Evolutionary conservation across 2,329 filamentous ascomycete genomes (phyloP), one percentile per base, ranked within the genome.

Genomic region (Alternaria viburni): DNA sequence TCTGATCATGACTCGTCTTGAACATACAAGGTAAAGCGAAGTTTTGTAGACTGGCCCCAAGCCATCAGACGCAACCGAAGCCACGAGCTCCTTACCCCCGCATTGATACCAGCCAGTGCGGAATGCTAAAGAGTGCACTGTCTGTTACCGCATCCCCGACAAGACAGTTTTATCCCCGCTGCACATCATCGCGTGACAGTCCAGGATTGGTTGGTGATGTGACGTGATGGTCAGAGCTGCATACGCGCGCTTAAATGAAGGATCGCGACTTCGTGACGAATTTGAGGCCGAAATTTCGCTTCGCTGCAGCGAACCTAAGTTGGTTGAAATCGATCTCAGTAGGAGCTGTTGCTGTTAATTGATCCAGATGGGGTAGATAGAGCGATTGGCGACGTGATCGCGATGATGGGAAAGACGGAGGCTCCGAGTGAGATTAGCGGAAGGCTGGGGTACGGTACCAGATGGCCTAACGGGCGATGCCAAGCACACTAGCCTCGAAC

Each of bases 211-310:
- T 17, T 21, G 3, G 6, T 25, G 28, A 23, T 49, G 50, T 54
- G 56, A 54, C 21, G 28, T 47, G 30, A 59, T 32, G 50, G 19
- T 50, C 12, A 44, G 50, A n/a, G 21, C 44, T 62, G 60, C 56
- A 62, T 61, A 28, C 54, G 49, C 60, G 60, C 60, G 52, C 54
- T 50, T 28, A 43, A 26, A 26, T 45, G 49, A 59, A 43, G 32
- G 36, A 54, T 54, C 32, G 36, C 32, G 26, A 47, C 17, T 52
- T 54, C 12, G 47, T 49, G 26, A 54, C 30, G 28, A 54, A 44
- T 21, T 25, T 25, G 32, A 54, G 43, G 6, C 44, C 23, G 25
- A 49, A 49, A 59, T n/a, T 36, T 62, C 60, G 47, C 28, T 62
- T 55, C 56, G 56, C 56, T 55, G 56, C 56, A 62, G 26, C 19